A percentile compares a stretch with the other conserved stretches of the same genome.
Evolutionary conservation across 768 basidiomycete genomes (phyloP).

Genomic region (Trametes punicea): DNA sequence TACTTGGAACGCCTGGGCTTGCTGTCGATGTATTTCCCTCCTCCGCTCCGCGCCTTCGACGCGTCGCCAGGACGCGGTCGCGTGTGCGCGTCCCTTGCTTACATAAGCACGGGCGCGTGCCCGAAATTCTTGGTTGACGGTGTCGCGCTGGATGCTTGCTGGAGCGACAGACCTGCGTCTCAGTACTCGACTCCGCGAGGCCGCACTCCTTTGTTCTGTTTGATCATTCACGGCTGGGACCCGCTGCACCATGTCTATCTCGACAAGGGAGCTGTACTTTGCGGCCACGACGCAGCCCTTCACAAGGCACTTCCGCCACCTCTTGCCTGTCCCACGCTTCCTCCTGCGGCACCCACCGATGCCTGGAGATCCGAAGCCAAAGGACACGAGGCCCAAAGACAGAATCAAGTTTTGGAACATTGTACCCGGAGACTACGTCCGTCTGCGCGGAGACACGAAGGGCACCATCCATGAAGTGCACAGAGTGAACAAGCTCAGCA

Average conservation of each 20-base stretch:
- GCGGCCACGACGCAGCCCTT: slow-evolving; percentile 36
- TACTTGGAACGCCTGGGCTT: slow-evolving; percentile 9
- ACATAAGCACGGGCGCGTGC: slow-evolving; percentile 1
- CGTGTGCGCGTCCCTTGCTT: slow-evolving; percentile 12
- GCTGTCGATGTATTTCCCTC: slow-evolving; percentile 12
- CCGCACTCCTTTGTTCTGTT: background rate
- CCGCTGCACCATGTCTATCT: slow-evolving; percentile 6
- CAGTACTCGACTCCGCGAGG: background rate
- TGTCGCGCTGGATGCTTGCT: slow-evolving; percentile 15
- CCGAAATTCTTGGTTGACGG: slow-evolving; percentile 11
- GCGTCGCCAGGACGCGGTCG: slow-evolving; percentile 12
- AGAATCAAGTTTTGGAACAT: slow-evolving; percentile 87
- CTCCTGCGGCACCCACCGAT: slow-evolving; percentile 31
- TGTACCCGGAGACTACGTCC: slow-evolving; percentile 78
- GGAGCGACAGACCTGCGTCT: slow-evolving; percentile 1
- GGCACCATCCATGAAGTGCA: slow-evolving; percentile 65
- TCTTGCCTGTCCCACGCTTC: slow-evolving; percentile 56
- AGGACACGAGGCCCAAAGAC: slow-evolving; percentile 59
- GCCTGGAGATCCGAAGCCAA: slow-evolving; percentile 39
- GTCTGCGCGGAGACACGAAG: slow-evolving; percentile 60
- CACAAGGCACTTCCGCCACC: slow-evolving; percentile 66
- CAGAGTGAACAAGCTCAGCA: slow-evolving; percentile 70
- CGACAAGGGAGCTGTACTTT: slow-evolving; percentile 9
- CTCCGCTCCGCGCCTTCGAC: background rate
- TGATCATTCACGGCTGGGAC: background rate